phyloP scores from a whole-genome alignment of 441 rosid genomes.

The Syzygium malaccense region DNA sequence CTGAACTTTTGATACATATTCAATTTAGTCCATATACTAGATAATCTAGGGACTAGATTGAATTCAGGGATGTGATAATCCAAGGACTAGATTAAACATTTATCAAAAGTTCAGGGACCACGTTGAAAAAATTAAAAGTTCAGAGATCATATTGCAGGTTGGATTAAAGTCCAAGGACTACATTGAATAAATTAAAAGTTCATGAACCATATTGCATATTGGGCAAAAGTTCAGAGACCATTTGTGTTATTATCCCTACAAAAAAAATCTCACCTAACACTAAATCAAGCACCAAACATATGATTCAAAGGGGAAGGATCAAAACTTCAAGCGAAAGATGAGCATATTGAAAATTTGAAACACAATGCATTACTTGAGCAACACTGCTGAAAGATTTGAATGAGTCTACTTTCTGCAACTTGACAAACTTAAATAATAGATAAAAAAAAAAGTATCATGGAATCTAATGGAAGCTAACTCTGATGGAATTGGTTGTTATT shows the following conservation, averaged over 20 bases:
- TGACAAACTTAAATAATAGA: background rate
- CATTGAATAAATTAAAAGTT: too few relatives aligned
- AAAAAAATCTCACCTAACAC: background rate
- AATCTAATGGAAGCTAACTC: background rate
- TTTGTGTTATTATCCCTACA: too few relatives aligned
- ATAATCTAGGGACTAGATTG: too few relatives aligned
- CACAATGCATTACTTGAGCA: background rate
- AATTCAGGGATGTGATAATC: too few relatives aligned
- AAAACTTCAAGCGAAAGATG: background rate
- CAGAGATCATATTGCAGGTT: accelerated
- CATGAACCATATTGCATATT: too few relatives aligned
- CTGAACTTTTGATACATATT: too few relatives aligned
- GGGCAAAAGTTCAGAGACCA: too few relatives aligned
- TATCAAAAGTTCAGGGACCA: too few relatives aligned
- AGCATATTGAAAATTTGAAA: background rate
- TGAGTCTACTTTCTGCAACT: background rate
- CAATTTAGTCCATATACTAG: too few relatives aligned
- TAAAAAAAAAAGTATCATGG: background rate
- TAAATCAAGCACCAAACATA: background rate
- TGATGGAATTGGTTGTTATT: background rate
- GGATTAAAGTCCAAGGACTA: too few relatives aligned
- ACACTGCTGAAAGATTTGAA: background rate
- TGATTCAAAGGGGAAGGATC: background rate
- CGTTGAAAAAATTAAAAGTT: too few relatives aligned
- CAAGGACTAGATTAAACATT: too few relatives aligned